phyloP scores from a whole-genome alignment of 225 moss, liverwort and hornwort genomes.

The Bryoerythrophyllum caledonicum region DNA sequence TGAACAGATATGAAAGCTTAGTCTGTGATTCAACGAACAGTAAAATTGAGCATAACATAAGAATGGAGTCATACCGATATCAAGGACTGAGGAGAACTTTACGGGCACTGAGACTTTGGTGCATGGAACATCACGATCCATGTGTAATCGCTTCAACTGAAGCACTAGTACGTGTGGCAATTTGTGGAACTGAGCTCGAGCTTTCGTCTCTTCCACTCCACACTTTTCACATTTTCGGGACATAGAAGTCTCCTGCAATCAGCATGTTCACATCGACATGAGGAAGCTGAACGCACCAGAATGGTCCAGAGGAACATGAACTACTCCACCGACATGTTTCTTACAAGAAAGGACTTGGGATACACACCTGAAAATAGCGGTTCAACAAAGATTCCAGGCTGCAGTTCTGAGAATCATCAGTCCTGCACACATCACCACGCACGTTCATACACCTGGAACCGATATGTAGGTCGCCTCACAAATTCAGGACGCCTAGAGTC shows the following conservation, averaged over 20 bases:
- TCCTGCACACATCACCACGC: conserved; percentile 27
- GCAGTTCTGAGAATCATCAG: conserved; percentile 40
- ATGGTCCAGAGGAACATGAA: not conserved
- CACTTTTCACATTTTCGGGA: conserved; percentile 55
- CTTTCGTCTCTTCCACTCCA: conserved; percentile 40
- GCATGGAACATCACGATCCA: conserved; percentile 57
- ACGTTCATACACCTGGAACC: not conserved
- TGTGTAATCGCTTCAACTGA: conserved; percentile 57
- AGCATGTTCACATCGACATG: not conserved
- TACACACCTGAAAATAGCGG: conserved; percentile 52
- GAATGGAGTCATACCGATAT: conserved; percentile 34
- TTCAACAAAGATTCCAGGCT: conserved; percentile 47
- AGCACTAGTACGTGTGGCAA: conserved; percentile 59
- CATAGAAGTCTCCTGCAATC: conserved; percentile 51
- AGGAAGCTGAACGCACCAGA: too few relatives aligned
- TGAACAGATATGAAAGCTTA: not conserved
- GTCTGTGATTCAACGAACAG: not conserved
- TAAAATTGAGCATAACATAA: not conserved
- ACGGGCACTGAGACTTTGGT: conserved; percentile 57
- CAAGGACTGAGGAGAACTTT: conserved; percentile 41
- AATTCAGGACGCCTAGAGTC: too few relatives aligned
- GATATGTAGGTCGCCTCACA: not conserved
- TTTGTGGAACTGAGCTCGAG: conserved; percentile 39
- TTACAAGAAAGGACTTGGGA: not conserved
- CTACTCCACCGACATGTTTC: too few relatives aligned